Base-by-base conservation (phyloP, 2,329 filamentous ascomycete genomes). In the Ophiostoma sp. region DNA sequence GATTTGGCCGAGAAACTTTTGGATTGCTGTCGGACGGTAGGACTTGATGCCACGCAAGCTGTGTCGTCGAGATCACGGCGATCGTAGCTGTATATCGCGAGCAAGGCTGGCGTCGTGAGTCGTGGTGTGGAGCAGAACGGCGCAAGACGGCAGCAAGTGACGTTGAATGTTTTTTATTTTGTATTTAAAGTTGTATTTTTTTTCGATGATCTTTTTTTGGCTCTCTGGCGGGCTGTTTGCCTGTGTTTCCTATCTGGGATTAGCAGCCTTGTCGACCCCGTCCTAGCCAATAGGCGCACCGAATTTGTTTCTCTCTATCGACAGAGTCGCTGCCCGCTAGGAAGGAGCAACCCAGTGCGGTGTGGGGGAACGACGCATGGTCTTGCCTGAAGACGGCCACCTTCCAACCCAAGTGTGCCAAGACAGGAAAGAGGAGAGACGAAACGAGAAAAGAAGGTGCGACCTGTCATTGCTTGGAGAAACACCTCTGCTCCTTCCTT, bases 371-470 rank as follows among this genome's bases (percentile, higher is more conserved):
- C 60, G 60, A 63, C 7, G 58, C 36, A 40, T 14, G 27, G 55
- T 27, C 55, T 16, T 60, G 27, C 55, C 27, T 38, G 42, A 60
- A 9, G 9, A 3, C 27, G 11, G 40, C 40, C 42, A 27, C 62
- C 40, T 14, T 18, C 18, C 62, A n/a, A 11, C 62, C 38, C 16
- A 47, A 44, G 18, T 18, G 41, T 38, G 63, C 63, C 63, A 47
- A 65, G 49, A 66, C 38, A 66, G 41, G 47, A 44, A 66, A 66
- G 52, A 66, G 47, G 38, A 60, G 58, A 40, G 58, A 36, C 47
- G 45, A 66, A 44, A n/a, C 42, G 27, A 66, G 36, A 58, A 55
- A 6, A 58, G 62, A 44, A 44, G 42, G 62, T 44, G 18, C 40
- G 60, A 64, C 49, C 49, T 55, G 49, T 27, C 49, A 55, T 9